These are phyloP conservation scores for Pseudopithomyces maydicus DNA, from an alignment of 2,329 filamentous ascomycete genomes.

Conservation along the genomic window DNA sequence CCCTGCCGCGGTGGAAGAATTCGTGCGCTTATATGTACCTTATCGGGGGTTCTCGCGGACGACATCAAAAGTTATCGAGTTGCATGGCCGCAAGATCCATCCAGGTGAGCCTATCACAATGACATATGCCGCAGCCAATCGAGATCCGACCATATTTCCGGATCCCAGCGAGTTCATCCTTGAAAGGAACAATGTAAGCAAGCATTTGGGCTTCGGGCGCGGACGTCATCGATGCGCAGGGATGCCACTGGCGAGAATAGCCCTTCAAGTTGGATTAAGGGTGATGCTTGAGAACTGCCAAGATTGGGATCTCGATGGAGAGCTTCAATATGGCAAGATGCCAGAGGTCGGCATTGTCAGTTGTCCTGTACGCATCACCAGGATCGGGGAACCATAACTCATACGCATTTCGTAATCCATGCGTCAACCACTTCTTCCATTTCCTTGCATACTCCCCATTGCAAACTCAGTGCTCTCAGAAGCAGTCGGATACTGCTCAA, in stretches of 20 bases:
- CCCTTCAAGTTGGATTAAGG: not conserved
- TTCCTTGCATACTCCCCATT: too few relatives aligned
- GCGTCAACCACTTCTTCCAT: too few relatives aligned
- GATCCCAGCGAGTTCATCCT: not conserved
- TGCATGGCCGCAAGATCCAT: not conserved
- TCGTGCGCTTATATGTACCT: slow-evolving; percentile 17
- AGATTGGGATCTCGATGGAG: not conserved
- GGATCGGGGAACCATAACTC: too few relatives aligned
- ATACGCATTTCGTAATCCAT: too few relatives aligned
- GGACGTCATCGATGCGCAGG: not conserved
- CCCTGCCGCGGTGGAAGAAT: slow-evolving; percentile 15
- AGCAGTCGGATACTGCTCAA: too few relatives aligned
- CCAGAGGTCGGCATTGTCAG: too few relatives aligned
- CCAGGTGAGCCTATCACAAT: not conserved
- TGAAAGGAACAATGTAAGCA: not conserved
- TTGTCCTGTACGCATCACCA: too few relatives aligned
- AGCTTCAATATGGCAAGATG: too few relatives aligned
- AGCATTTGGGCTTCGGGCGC: not conserved
- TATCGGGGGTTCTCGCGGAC: slow-evolving; percentile 19
- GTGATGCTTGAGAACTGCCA: not conserved
- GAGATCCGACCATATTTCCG: not conserved
- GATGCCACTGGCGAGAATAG: not conserved
- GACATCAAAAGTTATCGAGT: not conserved
- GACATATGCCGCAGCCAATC: not conserved
- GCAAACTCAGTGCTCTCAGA: too few relatives aligned